Evolutionary conservation across 2,329 filamentous ascomycete species (phyloP), one percentile per base, ranked within the genome.

Genomic region (Dactylellina cionopaga): DNA sequence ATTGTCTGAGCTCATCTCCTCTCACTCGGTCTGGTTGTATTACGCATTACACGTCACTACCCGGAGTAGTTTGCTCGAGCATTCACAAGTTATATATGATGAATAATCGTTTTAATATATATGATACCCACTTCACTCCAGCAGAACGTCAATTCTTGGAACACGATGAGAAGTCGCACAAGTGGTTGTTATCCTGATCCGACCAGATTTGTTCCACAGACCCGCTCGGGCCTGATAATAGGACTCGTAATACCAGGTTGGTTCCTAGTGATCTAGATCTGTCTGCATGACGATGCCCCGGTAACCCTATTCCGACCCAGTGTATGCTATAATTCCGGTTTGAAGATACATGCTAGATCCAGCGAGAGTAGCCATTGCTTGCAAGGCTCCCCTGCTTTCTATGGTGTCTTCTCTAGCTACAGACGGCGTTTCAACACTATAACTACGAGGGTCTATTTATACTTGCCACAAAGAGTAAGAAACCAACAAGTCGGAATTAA

Each of bases 1-100:
- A 37, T 37, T 55, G 46, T 46, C 59, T 51, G 59, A 59, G 27
- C 39, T 35, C 59, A 72, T 72, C 68, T 72, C 68, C 68, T 63
- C 68, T 72, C 68, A 72, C 68, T 64, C 55, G 52, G 44, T 65
- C 47, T 31, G 35, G 13, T 51, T 58, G 33, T 66, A 27, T 54
- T 60, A 44, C 54, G 35, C 27, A 41, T 55, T n/a, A 41, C 31
- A 27, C 22, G 35, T 22, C 22, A 29, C 35, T 17, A 22, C 35
- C 35, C 13, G 33, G 51, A 39, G 51, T 35, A 13, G 22, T 41
- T 41, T 13, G 17, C 25, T 15, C 51, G 25, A 25, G 49, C 25
- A 13, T 15, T 25, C 29, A 24, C 5, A 24, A n/a, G 19, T 24
- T 15, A 22, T 44, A 44, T 17, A 44, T 17, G 3, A 35, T n/a